Base-by-base conservation (phyloP, 2,329 filamentous ascomycete genomes). In the Phyllosticta citribraziliensis region DNA sequence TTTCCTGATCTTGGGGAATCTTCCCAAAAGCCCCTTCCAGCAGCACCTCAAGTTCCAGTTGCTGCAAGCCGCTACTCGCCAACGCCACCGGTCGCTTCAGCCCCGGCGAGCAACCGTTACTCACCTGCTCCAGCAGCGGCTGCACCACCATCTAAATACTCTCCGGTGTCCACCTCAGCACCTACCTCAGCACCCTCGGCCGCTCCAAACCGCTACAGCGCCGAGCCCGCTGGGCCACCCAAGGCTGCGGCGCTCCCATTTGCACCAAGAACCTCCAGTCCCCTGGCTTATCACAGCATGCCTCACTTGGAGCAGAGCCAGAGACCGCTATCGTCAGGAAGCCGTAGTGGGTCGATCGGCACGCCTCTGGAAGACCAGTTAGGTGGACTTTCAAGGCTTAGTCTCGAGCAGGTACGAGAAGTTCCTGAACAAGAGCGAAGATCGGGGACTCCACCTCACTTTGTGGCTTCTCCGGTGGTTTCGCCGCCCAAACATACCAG, bases 261-360 rank as follows among this genome's bases (percentile, higher is more conserved):
- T 69, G 81, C 84, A 52, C 84, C 84, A 19, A 78, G 84, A 61
- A 86, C 83, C 6, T 86, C 84, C n/a, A 86, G 84, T 69, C 84
- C 84, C 17, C 74, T 87, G 17, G 84, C 84, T 33, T 79, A 81
- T 56, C 80, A 77, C 57, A 72, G 74, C 33, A 68, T 69, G 54
- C 69, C 73, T 25, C 72, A 75, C 11, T 27, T 27, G 11, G 71
- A 71, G 12, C 65, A 66, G 22, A 58, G 63, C 52, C 52, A 66
- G 3, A 64, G 68, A 22, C 35, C 57, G 52, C 54, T 30, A 22
- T 57, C 60, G 12, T 55, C 60, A 10, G 51, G 55, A 8, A 61
- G 55, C 14, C 60, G 55, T 2, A 52, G 60, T 22, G 53, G 57
- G n/a, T 62, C 60, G 3, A 62, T 55, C 22, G 53, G 57, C 5